These are phyloP conservation scores for Filosporella fistucella DNA, from an alignment of 495 filamentous ascomycete genomes.

Conservation along the genomic window DNA sequence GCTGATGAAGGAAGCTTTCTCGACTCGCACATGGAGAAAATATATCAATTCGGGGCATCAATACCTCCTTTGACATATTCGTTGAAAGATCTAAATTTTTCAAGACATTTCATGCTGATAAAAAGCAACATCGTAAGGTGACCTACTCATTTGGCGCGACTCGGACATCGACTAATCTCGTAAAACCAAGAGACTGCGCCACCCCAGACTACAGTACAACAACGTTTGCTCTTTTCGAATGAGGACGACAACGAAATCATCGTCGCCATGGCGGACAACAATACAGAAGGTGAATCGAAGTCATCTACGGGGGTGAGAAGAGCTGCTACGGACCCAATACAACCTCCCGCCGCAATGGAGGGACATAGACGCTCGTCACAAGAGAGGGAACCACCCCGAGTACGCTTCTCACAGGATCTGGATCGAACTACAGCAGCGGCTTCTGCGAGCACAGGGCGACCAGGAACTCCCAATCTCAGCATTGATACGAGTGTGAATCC, in stretches of 20 bases:
- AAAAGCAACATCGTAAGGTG: too few relatives aligned
- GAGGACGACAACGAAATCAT: not conserved
- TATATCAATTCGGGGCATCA: too few relatives aligned
- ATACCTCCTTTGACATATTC: too few relatives aligned
- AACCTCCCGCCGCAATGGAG: conserved; percentile 1
- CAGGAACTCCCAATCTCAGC: conserved; percentile 2
- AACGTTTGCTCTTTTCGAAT: too few relatives aligned
- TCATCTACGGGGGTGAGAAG: conserved; percentile 2
- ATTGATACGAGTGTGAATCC: conserved; percentile 11
- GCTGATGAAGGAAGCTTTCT: too few relatives aligned
- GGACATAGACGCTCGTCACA: not conserved
- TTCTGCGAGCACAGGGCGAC: not conserved
- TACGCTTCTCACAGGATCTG: conserved; percentile 23
- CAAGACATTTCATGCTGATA: too few relatives aligned
- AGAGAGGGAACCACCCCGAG: conserved; percentile 6
- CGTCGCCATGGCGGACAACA: conserved; percentile 18
- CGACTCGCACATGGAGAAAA: too few relatives aligned
- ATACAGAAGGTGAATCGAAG: not conserved
- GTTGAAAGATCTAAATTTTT: too few relatives aligned
- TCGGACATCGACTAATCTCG: not conserved
- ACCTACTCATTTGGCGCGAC: too few relatives aligned
- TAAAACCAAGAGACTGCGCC: not conserved
- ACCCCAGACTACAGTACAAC: too few relatives aligned
- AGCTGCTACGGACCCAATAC: conserved; percentile 9
- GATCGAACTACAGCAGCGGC: conserved; percentile 9